A percentile compares a stretch with the other conserved stretches of the same genome.
These are phyloP conservation scores for Combretum micranthum DNA, from an alignment of 345 rosid genomes.

Conservation along the genomic window DNA sequence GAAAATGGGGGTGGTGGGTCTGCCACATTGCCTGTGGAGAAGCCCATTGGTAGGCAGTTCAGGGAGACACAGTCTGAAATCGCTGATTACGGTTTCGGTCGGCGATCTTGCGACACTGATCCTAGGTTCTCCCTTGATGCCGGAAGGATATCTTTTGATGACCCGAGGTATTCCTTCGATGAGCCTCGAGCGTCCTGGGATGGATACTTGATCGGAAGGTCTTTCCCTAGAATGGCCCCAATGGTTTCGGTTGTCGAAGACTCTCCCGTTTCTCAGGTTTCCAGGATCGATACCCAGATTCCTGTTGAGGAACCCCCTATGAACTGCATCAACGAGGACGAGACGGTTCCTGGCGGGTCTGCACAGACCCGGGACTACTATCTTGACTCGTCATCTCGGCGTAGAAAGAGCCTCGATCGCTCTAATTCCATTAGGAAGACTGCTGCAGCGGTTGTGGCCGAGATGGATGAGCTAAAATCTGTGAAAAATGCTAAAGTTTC, in stretches of 20 bases:
- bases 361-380: conserved; percentile 89
- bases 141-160: conserved; percentile 70
- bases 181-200: conserved; percentile 99
- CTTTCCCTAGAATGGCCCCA: conserved; percentile 72
- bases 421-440: conserved; percentile 69
- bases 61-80: conserved; percentile 96
- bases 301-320: conserved; percentile 63
- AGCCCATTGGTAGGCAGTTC: conserved; percentile 85
- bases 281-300: conserved; percentile 61
- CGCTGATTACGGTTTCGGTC: conserved; percentile 90
- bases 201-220: conserved; percentile 68
- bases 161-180: conserved; percentile 79
- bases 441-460: conserved; percentile 74
- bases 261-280: conserved; percentile 62
- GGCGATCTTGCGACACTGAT: conserved; percentile 98
- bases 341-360: conserved; percentile 75
- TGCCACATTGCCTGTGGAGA: conserved; percentile 89
- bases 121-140: conserved; percentile 92
- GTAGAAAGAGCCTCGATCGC: conserved; percentile 89
- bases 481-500: conserved; percentile 66
- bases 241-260: conserved; percentile 94
- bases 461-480: conserved; percentile 63
- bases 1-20: conserved; percentile 44
- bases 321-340: conserved; percentile 38
- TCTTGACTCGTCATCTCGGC: conserved; percentile 62